Base-by-base conservation (phyloP, 495 filamentous ascomycete genomes). In the Talaromyces ruber region DNA sequence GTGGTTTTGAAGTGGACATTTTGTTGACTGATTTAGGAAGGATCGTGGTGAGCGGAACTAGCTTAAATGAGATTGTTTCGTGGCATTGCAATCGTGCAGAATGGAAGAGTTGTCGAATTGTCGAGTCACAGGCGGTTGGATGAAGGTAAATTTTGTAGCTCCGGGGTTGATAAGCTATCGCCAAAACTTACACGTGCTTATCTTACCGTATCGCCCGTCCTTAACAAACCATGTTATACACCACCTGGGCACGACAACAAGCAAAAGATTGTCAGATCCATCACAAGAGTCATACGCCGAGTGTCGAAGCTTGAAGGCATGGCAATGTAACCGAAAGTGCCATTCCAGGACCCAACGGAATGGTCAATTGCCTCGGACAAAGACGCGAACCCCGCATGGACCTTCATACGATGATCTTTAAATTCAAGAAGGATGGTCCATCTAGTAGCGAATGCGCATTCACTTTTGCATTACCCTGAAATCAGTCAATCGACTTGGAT, bases 1-100 rank as follows among this genome's bases (percentile, higher is more conserved):
- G 80, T 1, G 47, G 52, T 60, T 72, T 72, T 37, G 66, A 63
- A 2, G 37, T 34, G 22, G 70, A 60, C 64, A 73, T 76, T 3
- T 70, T 65, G 57, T n/a, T 14, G n/a, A 16, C 28, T 26, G 21
- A n/a, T n/a, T n/a, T 14, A 29, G 4, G 26, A 2, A 3, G 51
- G 2, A 21, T 21, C 4, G 16, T 21, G 18, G 43, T 47, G 5
- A 7, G 39, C 7, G 16, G 14, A 45, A 4, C 18, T 18, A 4
- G n/a, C 11, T 45, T 18, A 18, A 21, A 39, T 39, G 16, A 16
- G 4, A 39, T 39, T 4, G 34, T 39, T 11, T n/a, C 4, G 14
- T 16, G 6, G 34, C 34, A 39, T 39, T 39, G 14, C 3, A 4
- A 39, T 39, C n/a, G 43, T 47, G 43, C n/a, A 47, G 43, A 47